phyloP scores from a whole-genome alignment of 257 asterid genomes.

The Solanum commersonii region DNA sequence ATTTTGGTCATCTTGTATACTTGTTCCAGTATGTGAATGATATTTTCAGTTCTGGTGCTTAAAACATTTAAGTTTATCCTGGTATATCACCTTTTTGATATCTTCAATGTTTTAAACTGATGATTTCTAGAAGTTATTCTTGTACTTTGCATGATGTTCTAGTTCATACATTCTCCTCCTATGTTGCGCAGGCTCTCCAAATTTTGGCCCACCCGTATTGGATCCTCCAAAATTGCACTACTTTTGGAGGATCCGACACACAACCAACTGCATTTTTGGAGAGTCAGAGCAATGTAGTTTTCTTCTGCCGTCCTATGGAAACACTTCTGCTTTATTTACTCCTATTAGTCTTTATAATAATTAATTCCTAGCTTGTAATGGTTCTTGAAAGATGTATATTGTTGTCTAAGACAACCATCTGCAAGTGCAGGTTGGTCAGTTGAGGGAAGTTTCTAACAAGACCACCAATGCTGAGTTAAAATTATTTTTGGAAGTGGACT shows the following conservation, averaged over 20 bases:
- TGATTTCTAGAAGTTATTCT: not conserved
- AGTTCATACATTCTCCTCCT: not conserved
- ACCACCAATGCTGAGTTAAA: constrained; percentile 76
- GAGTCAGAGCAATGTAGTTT: not conserved
- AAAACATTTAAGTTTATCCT: not conserved
- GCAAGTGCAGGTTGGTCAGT: constrained; percentile 68
- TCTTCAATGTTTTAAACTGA: not conserved
- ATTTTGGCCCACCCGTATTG: not conserved
- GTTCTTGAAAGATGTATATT: not conserved
- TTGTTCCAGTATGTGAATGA: not conserved
- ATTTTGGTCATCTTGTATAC: not conserved
- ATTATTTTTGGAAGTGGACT: constrained; percentile 72
- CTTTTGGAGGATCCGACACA: not conserved
- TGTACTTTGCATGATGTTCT: not conserved
- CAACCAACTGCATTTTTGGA: not conserved
- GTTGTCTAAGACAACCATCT: not conserved
- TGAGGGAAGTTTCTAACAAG: constrained; percentile 80
- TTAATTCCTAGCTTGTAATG: not conserved
- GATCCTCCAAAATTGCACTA: not conserved
- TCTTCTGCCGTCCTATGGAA: not conserved
- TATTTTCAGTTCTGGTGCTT: not conserved
- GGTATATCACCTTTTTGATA: not conserved
- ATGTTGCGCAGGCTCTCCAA: not conserved
- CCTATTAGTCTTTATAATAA: not conserved
- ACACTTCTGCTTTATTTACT: not conserved